A percentile compares a stretch with the other conserved stretches of the same genome.
Conservation (phyloP, 371 early-diverging fungal species). For the Nematocida sp. region DNA sequence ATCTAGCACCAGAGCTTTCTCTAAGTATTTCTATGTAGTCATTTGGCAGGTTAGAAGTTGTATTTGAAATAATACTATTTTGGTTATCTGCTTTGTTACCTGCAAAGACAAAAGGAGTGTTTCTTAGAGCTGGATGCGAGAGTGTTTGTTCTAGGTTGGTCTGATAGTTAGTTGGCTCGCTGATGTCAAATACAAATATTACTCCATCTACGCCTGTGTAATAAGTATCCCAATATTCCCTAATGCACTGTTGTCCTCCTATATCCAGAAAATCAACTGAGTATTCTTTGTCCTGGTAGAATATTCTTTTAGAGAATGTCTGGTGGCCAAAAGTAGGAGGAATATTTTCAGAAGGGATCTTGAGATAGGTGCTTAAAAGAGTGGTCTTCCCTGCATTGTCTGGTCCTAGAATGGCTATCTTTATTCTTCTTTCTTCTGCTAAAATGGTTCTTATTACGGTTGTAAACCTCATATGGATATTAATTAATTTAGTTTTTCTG, state of each 20-base stretch:
- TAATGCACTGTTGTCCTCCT: slow-evolving; percentile 89
- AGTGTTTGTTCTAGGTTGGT: slow-evolving; percentile 6
- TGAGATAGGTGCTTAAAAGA: slow-evolving; percentile 82
- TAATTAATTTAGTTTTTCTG: slow-evolving; percentile 35
- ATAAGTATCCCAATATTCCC: slow-evolving; percentile 96
- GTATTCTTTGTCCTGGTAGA: slow-evolving; percentile 69
- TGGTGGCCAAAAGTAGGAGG: slow-evolving; percentile 67
- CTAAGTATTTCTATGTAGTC: slow-evolving; percentile 9
- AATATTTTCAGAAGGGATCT: slow-evolving; percentile 77
- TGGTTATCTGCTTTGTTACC: slow-evolving; percentile 73
- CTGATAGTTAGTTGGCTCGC: slow-evolving; percentile 71
- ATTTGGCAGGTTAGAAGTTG: neutral
- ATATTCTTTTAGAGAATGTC: slow-evolving; percentile 81
- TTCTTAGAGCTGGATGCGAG: slow-evolving; percentile 67
- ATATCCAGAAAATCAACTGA: slow-evolving; percentile 86
- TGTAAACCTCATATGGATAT: slow-evolving; percentile 54
- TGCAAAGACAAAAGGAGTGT: slow-evolving; percentile 75
- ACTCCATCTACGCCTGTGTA: slow-evolving; percentile 95
- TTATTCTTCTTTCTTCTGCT: slow-evolving; percentile 71
- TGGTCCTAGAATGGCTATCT: slow-evolving; percentile 88
- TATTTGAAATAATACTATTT: neutral
- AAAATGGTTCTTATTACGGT: slow-evolving; percentile 66
- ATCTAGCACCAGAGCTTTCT: too few species aligned
- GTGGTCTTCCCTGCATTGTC: slow-evolving; percentile 99
- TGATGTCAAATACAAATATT: slow-evolving; percentile 92